A percentile compares a stretch with the other conserved stretches of the same genome.
These are phyloP conservation scores for Daldinia eschscholtzii DNA, from an alignment of 2,329 filamentous ascomycete genomes.

Conservation along the genomic window DNA sequence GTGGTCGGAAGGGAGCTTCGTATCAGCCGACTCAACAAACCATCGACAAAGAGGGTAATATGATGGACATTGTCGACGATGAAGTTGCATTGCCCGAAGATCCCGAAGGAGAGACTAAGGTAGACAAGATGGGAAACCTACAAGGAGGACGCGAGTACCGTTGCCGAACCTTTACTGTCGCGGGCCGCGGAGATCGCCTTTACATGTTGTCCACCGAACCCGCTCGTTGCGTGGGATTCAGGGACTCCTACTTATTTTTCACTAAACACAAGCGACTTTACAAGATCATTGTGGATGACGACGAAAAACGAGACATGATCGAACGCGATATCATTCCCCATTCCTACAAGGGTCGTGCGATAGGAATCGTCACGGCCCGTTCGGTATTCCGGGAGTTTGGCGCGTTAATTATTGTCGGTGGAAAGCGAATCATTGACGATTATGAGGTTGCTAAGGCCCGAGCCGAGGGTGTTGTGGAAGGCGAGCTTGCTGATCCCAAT, in stretches of 20 bases:
- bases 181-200: slow-evolving; percentile 82
- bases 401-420: slow-evolving; percentile 91
- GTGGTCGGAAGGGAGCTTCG: slow-evolving; percentile 75
- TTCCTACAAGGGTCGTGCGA: slow-evolving; percentile 97
- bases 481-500: slow-evolving; percentile 90
- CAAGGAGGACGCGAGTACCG: slow-evolving; percentile 90
- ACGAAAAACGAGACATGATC: slow-evolving; percentile 97
- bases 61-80: slow-evolving; percentile 90
- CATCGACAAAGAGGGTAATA: slow-evolving; percentile 93
- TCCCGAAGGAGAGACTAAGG: slow-evolving; percentile 89
- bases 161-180: slow-evolving; percentile 93
- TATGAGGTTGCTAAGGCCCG: slow-evolving; percentile 84
- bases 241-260: slow-evolving; percentile 98
- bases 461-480: slow-evolving; percentile 84
- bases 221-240: slow-evolving; percentile 94
- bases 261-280: slow-evolving; percentile 96
- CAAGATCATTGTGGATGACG: slow-evolving; percentile 98
- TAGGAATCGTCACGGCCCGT: slow-evolving; percentile 94
- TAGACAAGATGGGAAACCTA: slow-evolving; percentile 88
- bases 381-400: slow-evolving; percentile 98
- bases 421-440: slow-evolving; percentile 87
- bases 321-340: slow-evolving; percentile 95
- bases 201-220: slow-evolving; percentile 99
- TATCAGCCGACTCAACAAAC: slow-evolving; percentile 85
- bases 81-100: slow-evolving; percentile 92